Evolutionary conservation across 805 yeast genomes (phyloP), one percentile per base, ranked within the genome.

Genomic region (Barnettozyma botsteinii): DNA sequence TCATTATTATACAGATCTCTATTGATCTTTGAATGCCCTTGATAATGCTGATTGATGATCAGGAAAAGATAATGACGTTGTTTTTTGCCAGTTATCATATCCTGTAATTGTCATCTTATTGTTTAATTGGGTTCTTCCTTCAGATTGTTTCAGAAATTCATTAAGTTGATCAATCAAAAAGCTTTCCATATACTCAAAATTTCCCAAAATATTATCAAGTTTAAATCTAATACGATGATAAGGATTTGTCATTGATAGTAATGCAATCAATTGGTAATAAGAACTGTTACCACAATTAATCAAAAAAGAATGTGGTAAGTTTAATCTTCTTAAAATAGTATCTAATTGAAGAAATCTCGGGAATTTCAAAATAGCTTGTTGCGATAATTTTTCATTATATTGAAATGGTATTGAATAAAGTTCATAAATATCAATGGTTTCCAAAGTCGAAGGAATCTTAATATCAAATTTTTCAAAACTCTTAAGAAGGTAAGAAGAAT

Each of bases 221-320:
- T 43, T 39, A 31, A 43, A 35, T n/a, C 35, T 37, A 11, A 42
- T 30, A 24, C 55, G 29, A 19, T 45, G 42, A 26, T 48, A 46
- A 8, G 55, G 55, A 31, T 49, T 41, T n/a, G 47, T 13, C 27
- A 51, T 12, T 12, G 47, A 43, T 12, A 51, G 20, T 6, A 46
- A 30, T 12, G 46, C 43, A 23, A 45, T 7, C 9, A 51, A 31
- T 7, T 41, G 34, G 23, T 35, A 46, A 27, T 49, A 49, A 9
- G 55, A 46, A 13, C 45, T 41, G 33, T 51, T 49, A 9, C 55
- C 55, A 6, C 35, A 40, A 27, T 51, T 51, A 13, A 28, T 10
- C 5, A 44, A 18, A 14, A 43, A 49, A 12, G 46, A 38, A 33
- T 36, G 25, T 10, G 55, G 55, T 11, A 51, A 29, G 9, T 33